phyloP scores from a whole-genome alignment of 2,329 filamentous ascomycete genomes.

The Metarhizium album region DNA sequence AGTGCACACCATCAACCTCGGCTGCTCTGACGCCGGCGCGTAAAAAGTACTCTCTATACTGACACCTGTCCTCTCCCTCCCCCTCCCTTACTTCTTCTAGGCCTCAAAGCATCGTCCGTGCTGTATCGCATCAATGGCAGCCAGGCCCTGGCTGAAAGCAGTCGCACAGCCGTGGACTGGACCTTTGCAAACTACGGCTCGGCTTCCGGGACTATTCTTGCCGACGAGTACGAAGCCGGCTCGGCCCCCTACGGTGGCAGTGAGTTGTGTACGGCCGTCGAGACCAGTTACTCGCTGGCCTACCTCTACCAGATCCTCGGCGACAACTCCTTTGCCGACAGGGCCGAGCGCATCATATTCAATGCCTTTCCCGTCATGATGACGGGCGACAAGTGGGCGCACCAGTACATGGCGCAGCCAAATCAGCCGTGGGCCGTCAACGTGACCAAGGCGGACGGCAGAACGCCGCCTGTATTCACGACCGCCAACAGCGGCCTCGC shows the following conservation, averaged over 20 bases:
- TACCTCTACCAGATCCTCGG: constrained; percentile 24
- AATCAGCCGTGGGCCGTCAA: constrained; percentile 39
- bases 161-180: constrained; percentile 25
- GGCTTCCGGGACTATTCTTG: constrained; percentile 30
- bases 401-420: constrained; percentile 42
- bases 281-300: constrained; percentile 21
- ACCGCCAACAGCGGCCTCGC: constrained; percentile 30
- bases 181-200: constrained; percentile 28
- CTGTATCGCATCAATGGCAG: constrained; percentile 30
- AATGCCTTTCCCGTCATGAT: constrained; percentile 43
- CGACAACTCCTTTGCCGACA: constrained; percentile 33
- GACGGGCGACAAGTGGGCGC: constrained; percentile 41
- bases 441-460: constrained; percentile 24
- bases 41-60: neutral
- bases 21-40: too few species aligned
- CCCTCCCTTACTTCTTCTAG: too few species aligned
- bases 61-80: neutral
- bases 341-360: constrained; percentile 40
- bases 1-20: constrained; percentile 2
- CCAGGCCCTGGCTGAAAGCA: constrained; percentile 23
- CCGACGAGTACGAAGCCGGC: constrained; percentile 28
- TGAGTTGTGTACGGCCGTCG: constrained; percentile 24
- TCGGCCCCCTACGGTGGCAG: constrained; percentile 25
- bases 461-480: constrained; percentile 27
- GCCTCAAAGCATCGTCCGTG: constrained; percentile 27